Base-by-base conservation (phyloP, 768 basidiomycete species). In the Hortiboletus campestris region DNA sequence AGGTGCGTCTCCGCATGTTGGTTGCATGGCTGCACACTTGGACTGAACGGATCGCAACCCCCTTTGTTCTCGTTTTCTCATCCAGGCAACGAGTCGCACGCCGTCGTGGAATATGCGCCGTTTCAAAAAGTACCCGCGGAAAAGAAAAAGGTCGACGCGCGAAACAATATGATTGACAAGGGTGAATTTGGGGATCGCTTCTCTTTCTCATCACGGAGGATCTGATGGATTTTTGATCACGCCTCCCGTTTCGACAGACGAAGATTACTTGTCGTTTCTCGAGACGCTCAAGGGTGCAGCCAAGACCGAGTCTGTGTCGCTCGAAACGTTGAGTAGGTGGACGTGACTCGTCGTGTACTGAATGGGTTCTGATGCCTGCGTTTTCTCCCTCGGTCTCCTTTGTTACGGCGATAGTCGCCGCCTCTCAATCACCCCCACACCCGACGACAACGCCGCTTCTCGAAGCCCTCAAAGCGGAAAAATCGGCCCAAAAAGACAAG, bases 101-200 rank as follows among this genome's bases (percentile, higher is more conserved):
- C 91, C 2, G 78, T 97, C 5, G 94, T 99, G 8, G 96, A 99
- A 72, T 98, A 90, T 65, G 90, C 97, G 0, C 93, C 94, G 6
- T 91, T 88, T 59, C 94, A 94, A 70, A 97, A 94, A 67, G 72
- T 88, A 12, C 91, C 94, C 0, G 66, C 80, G 0, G 78, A 80
- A 57, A 84, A 88, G 71, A 85, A 85, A 70, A 98, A 96, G 73
- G 68, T 70, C 0, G 96, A 99, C 64, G 81, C 80, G 35, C 78
- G 93, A 22, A 87, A 86, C 61, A 91, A 83, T 0, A 96, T 94
- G 0, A 96, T 99, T 51, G 93, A 95, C 62, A 85, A 90, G 74
- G 66, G 57, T 51, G 6, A n/a, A 11, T 28, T 12, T 6, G n/a
- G 9, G 25, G 25, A 2, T 25, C 25, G 25, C 25, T 25, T 25